phyloP scores from a whole-genome alignment of 2,329 filamentous ascomycete species.

The Gyromitra esculenta region DNA sequence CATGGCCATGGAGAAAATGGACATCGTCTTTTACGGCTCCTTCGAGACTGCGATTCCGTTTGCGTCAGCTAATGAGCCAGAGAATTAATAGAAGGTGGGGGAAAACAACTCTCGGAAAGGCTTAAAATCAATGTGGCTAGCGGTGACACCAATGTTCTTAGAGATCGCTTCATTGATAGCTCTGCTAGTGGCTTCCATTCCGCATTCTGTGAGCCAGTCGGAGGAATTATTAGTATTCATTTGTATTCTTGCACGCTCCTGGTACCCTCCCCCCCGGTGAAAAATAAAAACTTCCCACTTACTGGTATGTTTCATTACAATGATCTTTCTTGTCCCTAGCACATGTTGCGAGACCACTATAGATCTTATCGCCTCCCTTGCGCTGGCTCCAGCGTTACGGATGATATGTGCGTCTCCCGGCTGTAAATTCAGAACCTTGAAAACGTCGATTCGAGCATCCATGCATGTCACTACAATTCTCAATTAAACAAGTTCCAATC shows the following conservation, averaged over 20 bases:
- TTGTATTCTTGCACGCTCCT: not conserved
- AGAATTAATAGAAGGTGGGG: not conserved
- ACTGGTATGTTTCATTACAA: constrained; percentile 73
- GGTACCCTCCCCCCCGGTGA: too few species aligned
- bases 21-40: not conserved
- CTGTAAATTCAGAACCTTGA: constrained; percentile 73
- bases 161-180: constrained; percentile 70
- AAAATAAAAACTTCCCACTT: not conserved
- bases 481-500: not conserved
- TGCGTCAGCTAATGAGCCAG: not conserved
- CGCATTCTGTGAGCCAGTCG: constrained; percentile 64
- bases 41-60: not conserved
- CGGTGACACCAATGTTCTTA: constrained; percentile 61
- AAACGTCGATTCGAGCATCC: constrained; percentile 78
- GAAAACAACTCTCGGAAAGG: not conserved
- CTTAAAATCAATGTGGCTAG: constrained; percentile 17
- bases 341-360: constrained; percentile 82
- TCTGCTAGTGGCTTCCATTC: constrained; percentile 74
- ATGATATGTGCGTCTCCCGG: constrained; percentile 76
- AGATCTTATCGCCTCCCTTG: constrained; percentile 75
- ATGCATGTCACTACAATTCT: constrained; percentile 74
- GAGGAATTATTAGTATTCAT: not conserved
- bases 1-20: not conserved
- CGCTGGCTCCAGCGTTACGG: constrained; percentile 70
- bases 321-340: constrained; percentile 76